Evolutionary conservation across 208 protist species (phyloP).

Genomic region (Leishmania mexicana): DNA sequence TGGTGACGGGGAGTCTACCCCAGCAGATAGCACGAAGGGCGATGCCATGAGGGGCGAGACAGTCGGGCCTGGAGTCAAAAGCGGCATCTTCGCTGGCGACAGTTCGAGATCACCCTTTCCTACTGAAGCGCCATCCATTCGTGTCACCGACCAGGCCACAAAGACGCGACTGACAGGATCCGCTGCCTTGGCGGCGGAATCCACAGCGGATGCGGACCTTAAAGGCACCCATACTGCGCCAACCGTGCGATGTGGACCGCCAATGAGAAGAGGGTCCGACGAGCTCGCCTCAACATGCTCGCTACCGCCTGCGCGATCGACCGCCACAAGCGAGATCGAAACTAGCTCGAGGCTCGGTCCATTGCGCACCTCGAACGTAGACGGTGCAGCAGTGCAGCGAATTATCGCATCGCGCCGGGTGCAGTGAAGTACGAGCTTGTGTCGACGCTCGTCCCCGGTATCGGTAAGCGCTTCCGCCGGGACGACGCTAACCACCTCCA

Average conservation of each 20-base stretch:
- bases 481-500: conserved; percentile 38
- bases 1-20: neutral
- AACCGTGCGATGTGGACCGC: conserved; percentile 24
- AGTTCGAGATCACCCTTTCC: neutral
- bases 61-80: no score
- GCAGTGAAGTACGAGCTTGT: conserved; percentile 20
- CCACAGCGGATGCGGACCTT: neutral
- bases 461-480: conserved; percentile 1
- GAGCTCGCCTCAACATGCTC: conserved; percentile 5
- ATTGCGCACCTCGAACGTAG: conserved; percentile 30
- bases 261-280: conserved; percentile 11
- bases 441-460: neutral
- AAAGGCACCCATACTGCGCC: conserved; percentile 31
- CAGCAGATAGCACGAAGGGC: neutral
- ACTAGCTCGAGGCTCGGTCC: conserved; percentile 16
- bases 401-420: conserved; percentile 26
- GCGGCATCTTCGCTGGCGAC: neutral
- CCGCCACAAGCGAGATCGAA: conserved; percentile 11
- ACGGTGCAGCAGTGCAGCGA: conserved; percentile 9
- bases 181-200: neutral
- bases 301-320: neutral
- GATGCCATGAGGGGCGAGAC: neutral
- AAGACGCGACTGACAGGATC: conserved; percentile 11
- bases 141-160: conserved; percentile 24
- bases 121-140: conserved; percentile 14